These are phyloP conservation scores for Eucalyptus caleyi DNA, from an alignment of 345 rosid genomes.

Conservation along the genomic window DNA sequence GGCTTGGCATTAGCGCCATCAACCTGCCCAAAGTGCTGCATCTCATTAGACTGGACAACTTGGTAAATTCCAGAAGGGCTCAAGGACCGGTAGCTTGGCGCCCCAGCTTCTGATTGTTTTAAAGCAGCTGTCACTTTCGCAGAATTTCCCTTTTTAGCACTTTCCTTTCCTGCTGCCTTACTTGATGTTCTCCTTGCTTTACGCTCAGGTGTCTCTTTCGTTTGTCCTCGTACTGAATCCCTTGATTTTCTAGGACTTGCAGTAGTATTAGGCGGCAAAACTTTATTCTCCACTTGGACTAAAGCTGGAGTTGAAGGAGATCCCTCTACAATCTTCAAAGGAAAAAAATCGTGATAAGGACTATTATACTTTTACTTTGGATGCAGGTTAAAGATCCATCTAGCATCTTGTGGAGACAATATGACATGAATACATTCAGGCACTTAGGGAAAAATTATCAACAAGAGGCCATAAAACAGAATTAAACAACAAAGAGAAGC, in stretches of 20 bases:
- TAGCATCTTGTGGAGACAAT: neutral
- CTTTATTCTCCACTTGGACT: constrained; percentile 27
- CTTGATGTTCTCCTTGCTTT: constrained; percentile 55
- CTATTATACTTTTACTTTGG: neutral
- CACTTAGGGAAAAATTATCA: neutral
- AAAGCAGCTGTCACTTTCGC: constrained; percentile 25
- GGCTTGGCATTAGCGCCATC: constrained; percentile 32
- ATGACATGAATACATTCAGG: neutral
- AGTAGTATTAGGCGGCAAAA: constrained; percentile 12
- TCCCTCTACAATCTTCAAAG: constrained; percentile 41
- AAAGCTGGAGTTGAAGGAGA: constrained; percentile 39
- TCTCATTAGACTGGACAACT: constrained; percentile 46
- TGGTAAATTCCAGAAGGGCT: constrained; percentile 31
- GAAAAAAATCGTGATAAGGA: neutral
- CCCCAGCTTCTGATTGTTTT: constrained; percentile 35
- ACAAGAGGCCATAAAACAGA: neutral
- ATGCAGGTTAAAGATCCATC: neutral
- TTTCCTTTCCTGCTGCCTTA: constrained; percentile 49
- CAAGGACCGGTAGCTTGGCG: constrained; percentile 18
- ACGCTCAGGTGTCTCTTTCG: constrained; percentile 55
- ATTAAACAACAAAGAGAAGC: neutral
- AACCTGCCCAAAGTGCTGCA: constrained; percentile 33
- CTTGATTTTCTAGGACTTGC: constrained; percentile 26
- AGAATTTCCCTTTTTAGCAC: constrained; percentile 40
- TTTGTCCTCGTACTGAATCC: constrained; percentile 8